Base-by-base conservation (phyloP, 2,329 filamentous ascomycete genomes). In the Hypoxylon sp. region DNA sequence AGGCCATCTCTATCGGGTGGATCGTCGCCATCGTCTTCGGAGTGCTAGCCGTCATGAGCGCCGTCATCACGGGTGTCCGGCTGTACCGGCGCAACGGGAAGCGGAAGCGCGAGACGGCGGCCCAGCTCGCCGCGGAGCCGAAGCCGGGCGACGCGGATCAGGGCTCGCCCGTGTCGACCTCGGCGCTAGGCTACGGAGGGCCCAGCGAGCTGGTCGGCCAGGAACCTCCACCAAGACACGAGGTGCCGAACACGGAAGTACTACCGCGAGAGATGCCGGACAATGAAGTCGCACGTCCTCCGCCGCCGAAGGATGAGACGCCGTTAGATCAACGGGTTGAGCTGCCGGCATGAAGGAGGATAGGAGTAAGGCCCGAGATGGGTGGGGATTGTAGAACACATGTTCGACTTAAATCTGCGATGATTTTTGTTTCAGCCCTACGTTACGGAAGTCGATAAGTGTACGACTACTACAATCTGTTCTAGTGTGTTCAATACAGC, bases 1-100 rank as follows among this genome's bases (percentile, higher is more conserved):
- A 22, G 13, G 30, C 57, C 6, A 58, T 66, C 19, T 39, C 57
- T 4, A 56, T 49, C 4, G 62, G 60, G 17, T 64, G 60, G 62
- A 63, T 66, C 41, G 52, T 62, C 13, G 1, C 64, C 13, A 53
- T 64, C 11, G 10, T 34, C 6, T n/a, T n/a, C n/a, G n/a, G n/a
- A n/a, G n/a, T n/a, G n/a, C 1, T 64, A 4, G 13, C 44, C 11
- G 15, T 34, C 17, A 26, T 66, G 13, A 22, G 50, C 13, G 39
- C 30, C 49, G 2, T 48, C 11, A 24, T 6, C 17, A 15, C 60
- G 7, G 19, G 26, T 17, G 10, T 62, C 30, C 50, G 13, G 26
- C 11, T 62, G 11, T 58, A 50, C 28, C 34, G 30, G 19, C 58
- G 67, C 19, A 58, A 56, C 32, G 19, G 20, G 17, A 57, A 11